Conservation (phyloP, 352 stramenopile genomes). For the Phytophthora podocarpi region DNA sequence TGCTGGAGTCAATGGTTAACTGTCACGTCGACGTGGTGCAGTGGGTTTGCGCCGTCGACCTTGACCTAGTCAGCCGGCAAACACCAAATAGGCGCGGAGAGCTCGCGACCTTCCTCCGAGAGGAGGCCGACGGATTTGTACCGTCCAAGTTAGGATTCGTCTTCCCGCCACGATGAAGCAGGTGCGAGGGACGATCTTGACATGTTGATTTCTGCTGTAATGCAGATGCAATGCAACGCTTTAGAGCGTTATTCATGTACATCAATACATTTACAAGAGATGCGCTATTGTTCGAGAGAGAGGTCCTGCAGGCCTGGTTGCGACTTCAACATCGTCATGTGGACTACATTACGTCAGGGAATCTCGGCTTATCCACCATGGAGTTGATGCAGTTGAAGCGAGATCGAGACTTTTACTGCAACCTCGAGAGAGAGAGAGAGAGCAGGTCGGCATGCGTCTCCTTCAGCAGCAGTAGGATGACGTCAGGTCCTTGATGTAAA, state of each 20-base stretch:
- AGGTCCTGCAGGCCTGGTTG: no score
- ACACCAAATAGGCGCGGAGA: slow-evolving; percentile 25
- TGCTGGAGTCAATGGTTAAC: slow-evolving; percentile 32
- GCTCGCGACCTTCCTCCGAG: slow-evolving; percentile 34
- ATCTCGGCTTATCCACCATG: no score
- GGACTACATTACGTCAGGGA: no score
- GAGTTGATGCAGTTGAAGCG: no score
- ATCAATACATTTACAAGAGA: slow-evolving; percentile 18
- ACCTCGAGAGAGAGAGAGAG: no score
- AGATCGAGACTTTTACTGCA: neutral
- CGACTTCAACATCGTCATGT: no score
- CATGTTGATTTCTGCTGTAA: slow-evolving; percentile 18
- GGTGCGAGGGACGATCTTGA: neutral
- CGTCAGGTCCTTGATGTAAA: neutral
- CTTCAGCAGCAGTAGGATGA: slow-evolving; percentile 7
- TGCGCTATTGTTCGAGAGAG: no score
- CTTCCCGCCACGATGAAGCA: slow-evolving; percentile 33
- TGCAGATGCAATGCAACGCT: slow-evolving; percentile 26
- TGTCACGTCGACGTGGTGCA: slow-evolving; percentile 46
- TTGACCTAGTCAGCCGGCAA: slow-evolving; percentile 28
- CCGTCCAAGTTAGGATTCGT: slow-evolving; percentile 30
- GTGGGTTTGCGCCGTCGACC: slow-evolving; percentile 33
- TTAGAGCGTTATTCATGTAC: slow-evolving; percentile 29
- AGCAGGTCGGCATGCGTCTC: slow-evolving; percentile 6
- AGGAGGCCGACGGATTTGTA: slow-evolving; percentile 36